These are phyloP conservation scores for Coprinellus micaceus DNA, from an alignment of 768 basidiomycete genomes.

Conservation along the genomic window DNA sequence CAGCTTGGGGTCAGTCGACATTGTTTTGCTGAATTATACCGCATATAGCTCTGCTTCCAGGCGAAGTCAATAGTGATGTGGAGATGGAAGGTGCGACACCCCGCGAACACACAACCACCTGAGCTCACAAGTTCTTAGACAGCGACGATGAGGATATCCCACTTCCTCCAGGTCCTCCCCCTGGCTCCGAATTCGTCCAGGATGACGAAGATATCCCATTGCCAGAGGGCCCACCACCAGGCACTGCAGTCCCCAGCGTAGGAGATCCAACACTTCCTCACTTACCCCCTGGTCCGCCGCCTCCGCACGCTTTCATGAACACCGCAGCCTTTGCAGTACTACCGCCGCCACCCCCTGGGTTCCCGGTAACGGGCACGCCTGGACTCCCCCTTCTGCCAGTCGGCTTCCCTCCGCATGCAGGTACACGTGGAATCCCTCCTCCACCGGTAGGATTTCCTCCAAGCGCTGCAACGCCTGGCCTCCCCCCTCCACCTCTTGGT, in stretches of 20 bases:
- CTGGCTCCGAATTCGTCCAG: conserved; percentile 45
- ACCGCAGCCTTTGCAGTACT: conserved; percentile 21
- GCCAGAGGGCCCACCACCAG: conserved; percentile 78
- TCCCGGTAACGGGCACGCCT: conserved; percentile 11
- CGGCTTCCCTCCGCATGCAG: conserved; percentile 17
- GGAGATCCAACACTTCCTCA: not conserved
- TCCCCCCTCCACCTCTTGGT: conserved; percentile 8
- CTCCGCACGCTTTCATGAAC: conserved; percentile 25
- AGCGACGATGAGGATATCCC: conserved; percentile 57
- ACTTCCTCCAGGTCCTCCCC: conserved; percentile 65
- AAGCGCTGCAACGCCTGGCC: not conserved
- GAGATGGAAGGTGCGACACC: conserved; percentile 40
- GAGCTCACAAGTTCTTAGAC: conserved; percentile 4
- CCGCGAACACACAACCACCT: conserved; percentile 14
- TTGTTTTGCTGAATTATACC: no score
- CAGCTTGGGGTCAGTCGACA: no score
- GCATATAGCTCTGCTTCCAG: conserved; percentile 52
- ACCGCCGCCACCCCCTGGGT: conserved; percentile 26
- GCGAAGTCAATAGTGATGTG: conserved; percentile 62
- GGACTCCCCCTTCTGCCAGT: conserved; percentile 19
- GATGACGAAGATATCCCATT: conserved; percentile 86
- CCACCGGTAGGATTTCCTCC: conserved; percentile 1
- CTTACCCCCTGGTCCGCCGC: conserved; percentile 21
- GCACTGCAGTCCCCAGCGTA: conserved; percentile 13
- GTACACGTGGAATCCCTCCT: conserved; percentile 1